Evolutionary conservation across 2,329 filamentous ascomycete species (phyloP).

Genomic region (Zelopaecilomyces penicillatus): DNA sequence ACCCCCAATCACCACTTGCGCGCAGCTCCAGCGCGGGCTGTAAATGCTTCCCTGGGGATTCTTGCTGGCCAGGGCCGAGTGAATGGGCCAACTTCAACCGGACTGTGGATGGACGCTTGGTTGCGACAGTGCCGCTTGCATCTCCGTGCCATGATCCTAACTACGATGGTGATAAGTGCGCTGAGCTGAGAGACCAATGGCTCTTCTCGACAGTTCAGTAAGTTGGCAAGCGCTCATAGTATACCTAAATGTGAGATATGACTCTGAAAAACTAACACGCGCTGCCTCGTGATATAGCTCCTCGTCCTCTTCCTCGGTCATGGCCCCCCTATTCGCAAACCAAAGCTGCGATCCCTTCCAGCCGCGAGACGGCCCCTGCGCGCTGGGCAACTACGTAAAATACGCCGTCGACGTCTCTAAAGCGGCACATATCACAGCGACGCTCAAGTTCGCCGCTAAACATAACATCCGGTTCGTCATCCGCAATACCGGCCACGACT

Average conservation of each 20-base stretch:
- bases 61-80: conserved; percentile 39
- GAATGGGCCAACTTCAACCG: conserved; percentile 43
- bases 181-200: conserved; percentile 35
- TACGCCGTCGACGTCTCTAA: conserved; percentile 27
- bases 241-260: neutral
- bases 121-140: conserved; percentile 43
- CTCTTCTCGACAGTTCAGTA: conserved; percentile 35
- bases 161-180: conserved; percentile 39
- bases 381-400: conserved; percentile 31
- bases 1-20: no score
- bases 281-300: neutral
- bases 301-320: conserved; percentile 16
- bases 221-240: conserved; percentile 10
- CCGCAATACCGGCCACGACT: conserved; percentile 46
- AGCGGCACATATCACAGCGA: conserved; percentile 23
- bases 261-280: neutral
- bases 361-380: conserved; percentile 28
- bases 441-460: conserved; percentile 21
- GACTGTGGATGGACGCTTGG: conserved; percentile 40
- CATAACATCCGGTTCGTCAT: conserved; percentile 42
- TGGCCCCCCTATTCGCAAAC: conserved; percentile 25
- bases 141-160: conserved; percentile 39
- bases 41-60: neutral
- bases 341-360: conserved; percentile 26
- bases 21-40: neutral